Percentiles rank a stretch among this genome's conserved stretches.
Evolutionary conservation across 2,329 filamentous ascomycete species (phyloP).

Genomic region (Aspergillus pseudoterreus): DNA sequence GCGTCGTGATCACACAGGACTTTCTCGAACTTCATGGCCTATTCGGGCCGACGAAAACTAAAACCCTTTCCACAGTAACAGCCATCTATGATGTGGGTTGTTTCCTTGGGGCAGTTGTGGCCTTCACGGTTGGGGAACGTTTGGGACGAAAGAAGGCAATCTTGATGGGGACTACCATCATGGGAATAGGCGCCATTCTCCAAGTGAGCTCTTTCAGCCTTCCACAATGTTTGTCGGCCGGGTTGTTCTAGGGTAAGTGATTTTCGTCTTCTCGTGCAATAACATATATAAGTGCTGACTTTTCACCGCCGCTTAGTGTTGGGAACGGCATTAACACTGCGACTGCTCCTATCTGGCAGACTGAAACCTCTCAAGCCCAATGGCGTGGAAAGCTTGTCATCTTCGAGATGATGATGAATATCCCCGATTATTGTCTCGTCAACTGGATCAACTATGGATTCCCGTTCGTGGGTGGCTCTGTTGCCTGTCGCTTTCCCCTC

Average conservation of each 20-base stretch:
- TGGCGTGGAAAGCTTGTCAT: constrained; percentile 47
- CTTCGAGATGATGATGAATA: constrained; percentile 50
- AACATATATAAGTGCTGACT: background rate
- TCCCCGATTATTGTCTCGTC: constrained; percentile 47
- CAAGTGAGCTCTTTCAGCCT: constrained; percentile 46
- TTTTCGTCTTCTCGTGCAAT: background rate
- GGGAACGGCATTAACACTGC: constrained; percentile 18
- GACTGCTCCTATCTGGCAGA: constrained; percentile 50
- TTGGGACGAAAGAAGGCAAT: constrained; percentile 48
- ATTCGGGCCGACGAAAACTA: constrained; percentile 30
- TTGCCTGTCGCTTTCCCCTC: constrained; percentile 47
- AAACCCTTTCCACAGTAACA: constrained; percentile 46
- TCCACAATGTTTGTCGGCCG: constrained; percentile 50
- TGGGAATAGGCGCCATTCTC: constrained; percentile 48
- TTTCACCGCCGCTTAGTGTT: background rate
- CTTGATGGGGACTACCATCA: constrained; percentile 46
- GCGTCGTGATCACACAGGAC: constrained; percentile 53
- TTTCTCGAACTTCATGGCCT: constrained; percentile 50
- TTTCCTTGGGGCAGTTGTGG: constrained; percentile 51
- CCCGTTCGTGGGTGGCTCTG: constrained; percentile 40
- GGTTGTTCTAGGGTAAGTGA: constrained; percentile 26
- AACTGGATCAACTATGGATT: constrained; percentile 55
- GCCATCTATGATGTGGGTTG: constrained; percentile 60
- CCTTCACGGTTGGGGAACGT: constrained; percentile 46
- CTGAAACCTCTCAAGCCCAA: constrained; percentile 46